A percentile compares a stretch with the other conserved stretches of the same genome.
phyloP scores from a whole-genome alignment of 2,329 filamentous ascomycete genomes.

The Verticillium isaacii region DNA sequence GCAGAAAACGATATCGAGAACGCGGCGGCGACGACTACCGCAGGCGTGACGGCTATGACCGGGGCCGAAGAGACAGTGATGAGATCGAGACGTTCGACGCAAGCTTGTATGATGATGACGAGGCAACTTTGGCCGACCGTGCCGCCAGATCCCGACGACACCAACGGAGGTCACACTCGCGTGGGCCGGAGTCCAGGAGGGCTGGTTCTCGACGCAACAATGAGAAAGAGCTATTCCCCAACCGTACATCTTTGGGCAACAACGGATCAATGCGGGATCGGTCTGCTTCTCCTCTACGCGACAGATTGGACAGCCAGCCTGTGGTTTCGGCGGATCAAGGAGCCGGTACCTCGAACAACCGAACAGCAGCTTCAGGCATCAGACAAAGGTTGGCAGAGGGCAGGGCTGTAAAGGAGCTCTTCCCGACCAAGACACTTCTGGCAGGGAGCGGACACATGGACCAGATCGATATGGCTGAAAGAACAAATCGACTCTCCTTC shows the following conservation, averaged over 20 bases:
- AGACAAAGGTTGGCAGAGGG: conserved; percentile 24
- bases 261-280: conserved; percentile 33
- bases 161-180: conserved; percentile 15
- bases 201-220: conserved; percentile 34
- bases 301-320: conserved; percentile 14
- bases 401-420: conserved; percentile 31
- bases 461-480: conserved; percentile 10
- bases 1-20: conserved; percentile 57
- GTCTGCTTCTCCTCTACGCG: conserved; percentile 47
- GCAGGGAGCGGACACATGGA: conserved; percentile 33
- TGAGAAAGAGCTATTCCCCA: conserved; percentile 61
- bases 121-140: conserved; percentile 25
- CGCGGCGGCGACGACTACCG: conserved; percentile 34
- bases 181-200: background rate
- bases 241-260: conserved; percentile 16
- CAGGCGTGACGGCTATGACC: conserved; percentile 23
- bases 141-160: conserved; percentile 27
- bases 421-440: conserved; percentile 26
- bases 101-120: conserved; percentile 77
- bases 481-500: conserved; percentile 16
- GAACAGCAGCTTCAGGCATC: conserved; percentile 25
- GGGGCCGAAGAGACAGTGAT: conserved; percentile 39
- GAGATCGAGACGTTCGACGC: conserved; percentile 60
- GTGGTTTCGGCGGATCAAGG: background rate
- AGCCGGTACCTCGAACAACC: conserved; percentile 25